Base-by-base conservation (phyloP, 371 early-diverging fungal species). In the Actinomucor elegans region DNA sequence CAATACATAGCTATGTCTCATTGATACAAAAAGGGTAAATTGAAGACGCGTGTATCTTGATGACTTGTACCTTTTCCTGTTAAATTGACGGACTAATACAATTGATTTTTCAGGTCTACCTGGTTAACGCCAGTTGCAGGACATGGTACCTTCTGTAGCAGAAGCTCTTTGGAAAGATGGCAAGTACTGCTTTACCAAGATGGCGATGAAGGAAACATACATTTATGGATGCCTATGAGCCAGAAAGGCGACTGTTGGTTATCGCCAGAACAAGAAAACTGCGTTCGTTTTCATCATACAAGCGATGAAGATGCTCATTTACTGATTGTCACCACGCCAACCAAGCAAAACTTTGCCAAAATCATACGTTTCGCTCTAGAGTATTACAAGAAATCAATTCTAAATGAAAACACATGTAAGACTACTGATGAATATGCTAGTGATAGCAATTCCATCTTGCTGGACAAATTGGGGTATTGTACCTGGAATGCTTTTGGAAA, bases 401-500 rank as follows among this genome's bases (percentile, higher is more conserved):
- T n/a, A n/a, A n/a, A n/a, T n/a, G n/a, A n/a, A n/a, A n/a, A n/a
- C n/a, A n/a, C n/a, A n/a, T n/a, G n/a, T n/a, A n/a, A n/a, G n/a
- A n/a, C n/a, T n/a, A n/a, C n/a, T n/a, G n/a, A n/a, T n/a, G n/a
- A n/a, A n/a, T 2, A 14, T 41, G 41, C 26, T 41, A 26, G 41
- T 12, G 1, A 27, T 26, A 28, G 27, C 10, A 24, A 36, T 26
- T 9, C 2, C n/a, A 4, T 15, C 9, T 17, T 48, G 48, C 11
- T 42, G 0, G 27, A 59, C 10, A 46, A 57, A 14, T 38, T 73
- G 2, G 74, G 74, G 4, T 73, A 64, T 48, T 73, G 77, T 56
- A 79, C 80, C 6, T 79, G 77, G 77, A 69, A 79, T 59, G 62
- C 75, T 1, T 72, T 66, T 54, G 61, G 62, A 17, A 48, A 48